phyloP scores from a whole-genome alignment of 2,329 filamentous ascomycete genomes.

The Orbilia javanica region DNA sequence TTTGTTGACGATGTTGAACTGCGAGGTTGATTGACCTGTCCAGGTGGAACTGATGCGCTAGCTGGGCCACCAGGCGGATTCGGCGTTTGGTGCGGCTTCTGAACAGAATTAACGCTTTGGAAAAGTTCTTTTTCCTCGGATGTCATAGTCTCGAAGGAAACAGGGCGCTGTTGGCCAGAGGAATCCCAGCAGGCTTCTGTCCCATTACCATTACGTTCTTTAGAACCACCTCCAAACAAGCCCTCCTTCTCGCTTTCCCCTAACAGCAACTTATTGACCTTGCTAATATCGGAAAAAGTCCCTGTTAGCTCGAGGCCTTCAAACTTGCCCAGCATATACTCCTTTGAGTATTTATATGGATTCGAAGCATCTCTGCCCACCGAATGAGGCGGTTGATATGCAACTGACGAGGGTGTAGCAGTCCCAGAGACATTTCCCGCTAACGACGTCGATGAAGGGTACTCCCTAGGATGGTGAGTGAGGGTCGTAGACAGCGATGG shows the following conservation, averaged over 20 bases:
- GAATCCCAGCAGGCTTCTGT: constrained; percentile 54
- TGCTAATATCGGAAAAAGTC: constrained; percentile 26
- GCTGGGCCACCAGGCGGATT: constrained; percentile 53
- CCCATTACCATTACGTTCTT: constrained; percentile 49
- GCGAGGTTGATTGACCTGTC: constrained; percentile 39
- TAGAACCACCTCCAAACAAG: constrained; percentile 60
- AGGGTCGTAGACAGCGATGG: constrained; percentile 63
- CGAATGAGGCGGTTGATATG: constrained; percentile 61
- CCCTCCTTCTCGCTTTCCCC: constrained; percentile 78
- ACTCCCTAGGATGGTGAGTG: constrained; percentile 61
- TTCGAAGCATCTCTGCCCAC: constrained; percentile 53
- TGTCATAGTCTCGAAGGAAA: constrained; percentile 62
- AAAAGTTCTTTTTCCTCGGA: constrained; percentile 73
- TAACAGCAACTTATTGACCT: constrained; percentile 77
- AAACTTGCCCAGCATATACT: constrained; percentile 61
- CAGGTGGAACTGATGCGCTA: constrained; percentile 35
- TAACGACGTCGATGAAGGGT: constrained; percentile 48
- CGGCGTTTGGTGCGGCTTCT: constrained; percentile 37
- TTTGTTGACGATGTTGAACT: constrained; percentile 45
- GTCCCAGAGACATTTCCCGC: constrained; percentile 37
- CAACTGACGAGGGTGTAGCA: constrained; percentile 60
- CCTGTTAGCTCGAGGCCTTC: constrained; percentile 58
- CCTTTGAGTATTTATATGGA: constrained; percentile 61
- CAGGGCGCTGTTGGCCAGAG: constrained; percentile 38
- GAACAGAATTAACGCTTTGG: constrained; percentile 58